Evolutionary conservation across 2,329 filamentous ascomycete genomes (phyloP), one percentile per base, ranked within the genome.

Genomic region (Sclerotinia trifoliorum): DNA sequence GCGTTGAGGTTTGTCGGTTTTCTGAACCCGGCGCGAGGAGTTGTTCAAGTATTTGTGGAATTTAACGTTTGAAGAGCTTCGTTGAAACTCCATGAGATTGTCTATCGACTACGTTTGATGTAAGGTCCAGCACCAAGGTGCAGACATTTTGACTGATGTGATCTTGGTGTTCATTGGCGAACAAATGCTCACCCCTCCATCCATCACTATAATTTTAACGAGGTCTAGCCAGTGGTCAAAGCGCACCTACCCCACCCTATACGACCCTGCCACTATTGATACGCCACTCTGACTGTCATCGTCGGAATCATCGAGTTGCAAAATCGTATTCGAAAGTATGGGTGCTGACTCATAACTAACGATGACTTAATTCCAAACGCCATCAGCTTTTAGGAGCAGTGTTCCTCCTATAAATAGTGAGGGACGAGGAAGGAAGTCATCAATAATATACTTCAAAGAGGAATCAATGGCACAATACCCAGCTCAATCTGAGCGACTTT

Each of bases 401-500:
- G 5, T 26, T 49, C n/a, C 29, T 39, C n/a, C 19, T 65, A 57
- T 32, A 48, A 24, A 56, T 35, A 35, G 15, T 6, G 26, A 24
- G 6, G 5, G 11, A 35, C 2, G 39, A n/a, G 5, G 17, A 19
- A 26, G 26, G 39, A 42, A 56, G 49, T 17, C 5, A 55, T 55
- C 7, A 29, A 29, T 29, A 5, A 46, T 32, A 13, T 39, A 17
- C 17, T 2, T 58, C 11, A 19, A 66, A 3, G n/a, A 67, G 8
- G n/a, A 67, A 15, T 52, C 17, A 66, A 67, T 67, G 65, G 19
- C 42, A 49, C 68, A 70, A 42, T 70, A 72, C 51, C 51, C 70
- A 52, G 71, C 71, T 26, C 67, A 72, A 24, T 73, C 73, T 29
- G 68, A 73, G 26, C 70, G 71, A 7, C 64, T 74, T 51, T 70